Evolutionary conservation across 2,329 filamentous ascomycete species (phyloP), one percentile per base, ranked within the genome.

Genomic region (Emergomyces orientalis): DNA sequence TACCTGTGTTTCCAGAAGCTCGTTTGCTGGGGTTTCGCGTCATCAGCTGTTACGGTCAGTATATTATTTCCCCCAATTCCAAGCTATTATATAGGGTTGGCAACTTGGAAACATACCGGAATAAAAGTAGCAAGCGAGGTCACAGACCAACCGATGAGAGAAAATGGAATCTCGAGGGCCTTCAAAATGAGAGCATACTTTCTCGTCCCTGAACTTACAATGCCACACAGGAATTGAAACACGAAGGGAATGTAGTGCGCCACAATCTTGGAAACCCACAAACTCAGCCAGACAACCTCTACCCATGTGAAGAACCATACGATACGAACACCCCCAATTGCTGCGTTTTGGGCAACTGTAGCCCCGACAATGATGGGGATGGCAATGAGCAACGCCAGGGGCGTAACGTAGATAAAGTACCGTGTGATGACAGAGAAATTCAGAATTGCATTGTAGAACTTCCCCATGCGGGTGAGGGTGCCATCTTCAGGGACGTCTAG

Each of bases 251-350:
- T 70, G 67, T 82, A 80, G 67, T 84, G 82, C 7, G 82, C 82
- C 32, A 85, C 72, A 58, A 86, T 75, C 71, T 88, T 88, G 66
- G 81, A 82, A 17, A 78, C 78, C 85, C 85, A 88, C 64, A 88
- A 75, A 69, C 81, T 82, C 45, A 85, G 74, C 85, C 85, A 88
- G 61, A 87, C 78, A 56, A 87, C 79, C 71, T 87, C 84, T 45
- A 87, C 76, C 85, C 85, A 88, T 22, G 80, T 79, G 74, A 86
- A 88, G 74, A 88, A 84, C 79, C 82, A 85, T 61, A 81, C 76
- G 49, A 86, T 77, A 8, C 79, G 74, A 4, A 86, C 83, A 27
- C 80, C 80, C 19, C 81, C 82, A 65, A 86, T 82, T 34, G 73
- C 76, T 8, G 80, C 79, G 56, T 78, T 63, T 39, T 71, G 69